Base-by-base conservation (phyloP, 2,329 filamentous ascomycete species). In the Cadophora luteo-olivacea region DNA sequence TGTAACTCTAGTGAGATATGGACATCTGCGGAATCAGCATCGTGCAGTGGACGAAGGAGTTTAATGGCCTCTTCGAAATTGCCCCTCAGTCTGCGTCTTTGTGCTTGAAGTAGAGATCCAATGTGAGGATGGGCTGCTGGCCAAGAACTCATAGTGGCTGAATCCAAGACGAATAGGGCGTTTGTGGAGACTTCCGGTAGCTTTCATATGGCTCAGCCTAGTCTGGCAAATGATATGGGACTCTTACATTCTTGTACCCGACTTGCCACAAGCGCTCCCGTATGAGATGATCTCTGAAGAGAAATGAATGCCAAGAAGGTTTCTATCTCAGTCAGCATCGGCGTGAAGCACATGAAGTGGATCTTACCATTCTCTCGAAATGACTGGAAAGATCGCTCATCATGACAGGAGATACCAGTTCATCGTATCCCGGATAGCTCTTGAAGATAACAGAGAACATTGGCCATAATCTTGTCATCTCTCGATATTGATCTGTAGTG, bases 291-390 rank as follows among this genome's bases (percentile, higher is more conserved):
- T 58, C 54, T 32, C 32, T 58, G 54, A 32, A 58, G 25, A 58
- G 54, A 16, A 58, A 58, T 24, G 54, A 38, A 19, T 58, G 29
- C 54, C 54, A 58, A 9, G 54, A 58, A 58, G 54, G 54, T 58
- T 58, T 58, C 54, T 58, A 11, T 22, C n/a, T 24, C 4, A 2
- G 8, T 58, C 11, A 58, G 54, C 33, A 58, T 32, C 4, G 11
- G 29, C 29, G 29, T 29, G 29, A 5, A 29, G 32, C 54, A 33
- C 6, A 19, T 7, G 3, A 32, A 38, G 22, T 14, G 14, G 12
- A 58, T 24, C 54, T 36, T 58, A 58, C 54, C 54, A 58, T 58
- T 7, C 38, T 58, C 3, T 38, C 54, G 25, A 58, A 58, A 38
- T 58, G n/a, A 24, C 29, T 38, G 4, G 54, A 58, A 1, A 58